phyloP scores from a whole-genome alignment of 176 grass and related monocot genomes.

The Aegilops longissima region DNA sequence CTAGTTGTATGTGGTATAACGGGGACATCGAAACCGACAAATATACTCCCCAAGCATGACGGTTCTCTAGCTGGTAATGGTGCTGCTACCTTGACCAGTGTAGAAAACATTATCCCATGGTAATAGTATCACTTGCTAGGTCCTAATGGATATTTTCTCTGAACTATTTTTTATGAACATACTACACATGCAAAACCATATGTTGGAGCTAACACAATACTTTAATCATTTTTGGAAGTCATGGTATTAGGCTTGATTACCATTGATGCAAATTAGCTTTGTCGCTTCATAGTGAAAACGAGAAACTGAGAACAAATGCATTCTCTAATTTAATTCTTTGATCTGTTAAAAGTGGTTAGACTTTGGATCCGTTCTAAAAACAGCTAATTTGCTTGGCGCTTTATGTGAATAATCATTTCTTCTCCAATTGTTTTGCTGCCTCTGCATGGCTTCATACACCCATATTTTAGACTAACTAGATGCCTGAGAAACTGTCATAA shows the following conservation, averaged over 20 bases:
- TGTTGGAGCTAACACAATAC: slow-evolving; percentile 10
- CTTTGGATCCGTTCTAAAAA: slow-evolving; percentile 19
- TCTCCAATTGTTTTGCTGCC: slow-evolving; percentile 5
- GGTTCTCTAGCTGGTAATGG: slow-evolving; percentile 1
- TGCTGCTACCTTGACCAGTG: slow-evolving; percentile 15
- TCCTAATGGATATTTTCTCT: neutral
- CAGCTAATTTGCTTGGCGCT: neutral
- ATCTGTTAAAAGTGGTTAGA: slow-evolving; percentile 4
- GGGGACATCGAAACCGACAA: neutral
- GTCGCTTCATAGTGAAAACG: neutral
- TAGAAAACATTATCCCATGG: slow-evolving; percentile 12
- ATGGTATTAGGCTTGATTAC: slow-evolving; percentile 7
- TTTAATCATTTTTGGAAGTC: neutral
- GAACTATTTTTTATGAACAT: neutral
- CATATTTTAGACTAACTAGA: neutral
- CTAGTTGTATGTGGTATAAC: neutral
- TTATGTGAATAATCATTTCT: neutral
- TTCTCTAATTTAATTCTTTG: slow-evolving; percentile 5
- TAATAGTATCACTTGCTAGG: neutral
- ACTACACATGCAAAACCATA: slow-evolving; percentile 1
- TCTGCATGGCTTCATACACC: slow-evolving; percentile 11
- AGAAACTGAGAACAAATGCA: neutral
- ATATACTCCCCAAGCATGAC: slow-evolving; percentile 12
- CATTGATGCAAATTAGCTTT: slow-evolving; percentile 30
- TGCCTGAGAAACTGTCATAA: neutral